Conservation (phyloP, 108 stramenopile species). For the Pseudonitzschia multistriata region DNA sequence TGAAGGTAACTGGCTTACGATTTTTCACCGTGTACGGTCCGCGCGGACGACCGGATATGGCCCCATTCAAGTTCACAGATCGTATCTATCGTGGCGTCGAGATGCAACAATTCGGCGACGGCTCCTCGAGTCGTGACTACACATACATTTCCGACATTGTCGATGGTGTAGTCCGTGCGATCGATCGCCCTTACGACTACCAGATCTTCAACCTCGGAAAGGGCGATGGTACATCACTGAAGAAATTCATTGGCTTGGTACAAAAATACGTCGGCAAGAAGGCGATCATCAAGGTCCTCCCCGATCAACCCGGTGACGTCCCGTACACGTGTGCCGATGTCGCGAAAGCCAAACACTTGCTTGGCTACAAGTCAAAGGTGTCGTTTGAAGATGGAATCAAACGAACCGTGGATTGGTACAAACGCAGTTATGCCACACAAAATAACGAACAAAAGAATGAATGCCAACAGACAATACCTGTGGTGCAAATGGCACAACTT, state of each 20-base stretch:
- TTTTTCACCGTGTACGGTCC: constrained; percentile 99
- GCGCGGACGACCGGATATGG: constrained; percentile 98
- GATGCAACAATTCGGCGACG: constrained; percentile 96
- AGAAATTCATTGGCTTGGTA: constrained; percentile 82
- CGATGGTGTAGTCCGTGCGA: constrained; percentile 81
- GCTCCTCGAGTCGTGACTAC: constrained; percentile 85
- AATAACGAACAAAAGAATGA: not conserved
- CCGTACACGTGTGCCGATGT: constrained; percentile 91
- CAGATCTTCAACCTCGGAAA: constrained; percentile 93
- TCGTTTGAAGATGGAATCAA: constrained; percentile 89
- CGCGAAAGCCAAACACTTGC: constrained; percentile 67
- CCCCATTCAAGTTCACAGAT: constrained; percentile 98
- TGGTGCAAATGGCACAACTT: not conserved
- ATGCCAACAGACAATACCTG: not conserved
- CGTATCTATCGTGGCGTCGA: constrained; percentile 86
- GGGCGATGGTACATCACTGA: constrained; percentile 75
- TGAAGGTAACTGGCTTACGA: constrained; percentile 83
- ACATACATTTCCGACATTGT: constrained; percentile 94
- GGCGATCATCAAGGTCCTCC: constrained; percentile 72
- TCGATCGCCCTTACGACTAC: constrained; percentile 84
- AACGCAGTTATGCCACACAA: constrained; percentile 1
- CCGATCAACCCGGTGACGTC: constrained; percentile 94
- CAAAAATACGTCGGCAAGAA: constrained; percentile 75
- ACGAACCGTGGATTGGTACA: constrained; percentile 81
- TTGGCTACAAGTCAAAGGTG: constrained; percentile 87